phyloP scores from a whole-genome alignment of 2,329 filamentous ascomycete species.

The Gaeumannomyces tritici region DNA sequence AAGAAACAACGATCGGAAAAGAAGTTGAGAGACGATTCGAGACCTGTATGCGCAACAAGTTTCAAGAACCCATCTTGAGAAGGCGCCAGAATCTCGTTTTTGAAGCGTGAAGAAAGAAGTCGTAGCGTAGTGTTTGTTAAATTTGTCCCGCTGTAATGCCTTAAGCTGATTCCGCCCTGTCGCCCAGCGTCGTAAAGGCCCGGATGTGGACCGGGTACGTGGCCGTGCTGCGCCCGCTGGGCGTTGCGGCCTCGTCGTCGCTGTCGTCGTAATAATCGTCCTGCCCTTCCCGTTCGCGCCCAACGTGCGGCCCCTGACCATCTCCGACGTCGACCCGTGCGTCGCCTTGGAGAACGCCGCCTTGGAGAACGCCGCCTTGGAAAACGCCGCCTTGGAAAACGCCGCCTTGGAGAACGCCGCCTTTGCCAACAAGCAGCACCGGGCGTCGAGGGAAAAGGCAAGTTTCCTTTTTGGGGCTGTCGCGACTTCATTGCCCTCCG shows the following conservation, averaged over 20 bases:
- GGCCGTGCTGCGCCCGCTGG: not conserved
- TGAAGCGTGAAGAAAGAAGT: no score
- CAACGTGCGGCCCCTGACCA: slow-evolving; percentile 63
- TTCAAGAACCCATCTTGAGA: no score
- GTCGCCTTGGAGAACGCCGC: slow-evolving; percentile 43
- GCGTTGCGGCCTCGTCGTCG: not conserved
- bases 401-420: no score
- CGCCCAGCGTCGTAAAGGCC: slow-evolving; percentile 6
- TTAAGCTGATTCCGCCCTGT: no score
- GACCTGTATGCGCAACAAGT: no score
- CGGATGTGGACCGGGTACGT: slow-evolving; percentile 1
- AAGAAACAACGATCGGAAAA: no score
- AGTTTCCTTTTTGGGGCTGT: slow-evolving; percentile 8
- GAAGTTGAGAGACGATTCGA: no score
- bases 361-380: no score
- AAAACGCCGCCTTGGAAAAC: no score
- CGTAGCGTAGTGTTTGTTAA: no score
- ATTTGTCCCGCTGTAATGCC: no score
- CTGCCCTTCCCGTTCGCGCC: slow-evolving; percentile 56
- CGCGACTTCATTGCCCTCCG: not conserved
- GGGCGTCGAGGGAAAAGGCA: slow-evolving; percentile 45
- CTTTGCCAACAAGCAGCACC: slow-evolving; percentile 37
- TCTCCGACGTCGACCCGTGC: slow-evolving; percentile 53
- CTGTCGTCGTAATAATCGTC: slow-evolving; percentile 11
- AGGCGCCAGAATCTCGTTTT: no score